Evolutionary conservation across 1,284 basidiomycete genomes (phyloP).

Genomic region (Ganoderma lingzhi): DNA sequence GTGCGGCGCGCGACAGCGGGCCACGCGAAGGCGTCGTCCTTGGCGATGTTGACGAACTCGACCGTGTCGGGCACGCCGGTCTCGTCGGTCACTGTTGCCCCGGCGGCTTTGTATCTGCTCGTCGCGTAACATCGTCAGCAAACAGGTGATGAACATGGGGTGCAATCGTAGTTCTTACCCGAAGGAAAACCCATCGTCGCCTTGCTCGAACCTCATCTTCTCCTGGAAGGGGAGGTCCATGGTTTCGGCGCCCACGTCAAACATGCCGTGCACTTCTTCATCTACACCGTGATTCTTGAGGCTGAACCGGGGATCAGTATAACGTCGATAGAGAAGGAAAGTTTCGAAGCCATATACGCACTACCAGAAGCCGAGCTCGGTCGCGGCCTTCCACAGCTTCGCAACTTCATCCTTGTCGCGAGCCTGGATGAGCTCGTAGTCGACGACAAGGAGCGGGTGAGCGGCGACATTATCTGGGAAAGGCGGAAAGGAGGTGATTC

Average conservation of each 20-base stretch:
- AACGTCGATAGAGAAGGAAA: slow-evolving; percentile 25
- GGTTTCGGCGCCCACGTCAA: slow-evolving; percentile 10
- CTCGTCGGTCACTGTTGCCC: slow-evolving; percentile 45
- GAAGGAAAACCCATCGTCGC: slow-evolving; percentile 40
- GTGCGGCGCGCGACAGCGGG: slow-evolving; percentile 36
- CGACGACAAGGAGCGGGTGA: slow-evolving; percentile 37
- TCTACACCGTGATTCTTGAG: slow-evolving; percentile 44
- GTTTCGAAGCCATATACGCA: slow-evolving; percentile 5
- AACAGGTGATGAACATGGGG: not conserved
- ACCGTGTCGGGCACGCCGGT: slow-evolving; percentile 43
- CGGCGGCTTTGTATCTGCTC: slow-evolving; percentile 43
- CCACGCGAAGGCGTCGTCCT: slow-evolving; percentile 42
- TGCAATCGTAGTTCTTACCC: slow-evolving; percentile 31
- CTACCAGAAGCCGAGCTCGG: slow-evolving; percentile 32
- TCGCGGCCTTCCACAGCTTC: slow-evolving; percentile 39
- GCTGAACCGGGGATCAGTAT: slow-evolving; percentile 18
- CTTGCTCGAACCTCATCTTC: slow-evolving; percentile 42
- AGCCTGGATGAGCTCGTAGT: slow-evolving; percentile 38
- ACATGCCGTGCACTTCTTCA: slow-evolving; percentile 33
- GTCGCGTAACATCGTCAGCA: not conserved
- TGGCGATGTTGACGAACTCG: slow-evolving; percentile 44
- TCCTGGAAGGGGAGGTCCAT: slow-evolving; percentile 9
- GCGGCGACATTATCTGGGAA: not conserved
- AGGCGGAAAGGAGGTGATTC: not conserved
- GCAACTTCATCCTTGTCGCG: slow-evolving; percentile 37